These are phyloP conservation scores for Marvania coccoides DNA, from an alignment of 139 green algal species.

Conservation along the genomic window DNA sequence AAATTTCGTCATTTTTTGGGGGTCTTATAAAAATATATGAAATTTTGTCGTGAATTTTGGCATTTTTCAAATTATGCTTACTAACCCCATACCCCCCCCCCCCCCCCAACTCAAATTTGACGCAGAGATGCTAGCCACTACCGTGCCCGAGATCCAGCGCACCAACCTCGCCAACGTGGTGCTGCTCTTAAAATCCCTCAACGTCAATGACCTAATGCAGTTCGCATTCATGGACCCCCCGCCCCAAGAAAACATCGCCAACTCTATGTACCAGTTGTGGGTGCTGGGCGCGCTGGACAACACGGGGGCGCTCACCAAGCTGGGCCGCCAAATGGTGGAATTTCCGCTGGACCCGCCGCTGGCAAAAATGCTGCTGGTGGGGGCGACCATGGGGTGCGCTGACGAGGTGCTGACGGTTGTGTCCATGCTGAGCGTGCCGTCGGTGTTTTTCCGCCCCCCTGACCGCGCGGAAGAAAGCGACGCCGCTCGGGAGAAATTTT, in stretches of 20 bases:
- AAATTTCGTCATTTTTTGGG: too few relatives aligned
- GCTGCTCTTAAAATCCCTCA: conserved; percentile 92
- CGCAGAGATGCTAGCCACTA: conserved; percentile 69
- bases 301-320: conserved; percentile 52
- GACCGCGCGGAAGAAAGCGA: conserved; percentile 88
- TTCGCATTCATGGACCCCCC: conserved; percentile 98
- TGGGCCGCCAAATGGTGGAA: conserved; percentile 88
- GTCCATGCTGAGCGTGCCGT: conserved; percentile 85
- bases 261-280: conserved; percentile 97
- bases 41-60: too few relatives aligned
- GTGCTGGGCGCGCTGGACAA: conserved; percentile 82
- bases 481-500: conserved; percentile 97
- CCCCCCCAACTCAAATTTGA: conserved; percentile 4
- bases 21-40: too few relatives aligned
- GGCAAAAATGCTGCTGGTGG: conserved; percentile 87
- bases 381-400: conserved; percentile 59
- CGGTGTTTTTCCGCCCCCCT: conserved; percentile 88
- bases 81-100: too few relatives aligned
- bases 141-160: conserved; percentile 95
- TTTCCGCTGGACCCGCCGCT: conserved; percentile 96
- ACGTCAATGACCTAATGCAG: conserved; percentile 89
- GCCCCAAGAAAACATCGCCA: conserved; percentile 89
- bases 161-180: conserved; percentile 98
- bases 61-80: too few relatives aligned
- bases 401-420: conserved; percentile 85